Conservation (phyloP, 192 early-diverging fungal genomes). For the Coemansia reversa region DNA sequence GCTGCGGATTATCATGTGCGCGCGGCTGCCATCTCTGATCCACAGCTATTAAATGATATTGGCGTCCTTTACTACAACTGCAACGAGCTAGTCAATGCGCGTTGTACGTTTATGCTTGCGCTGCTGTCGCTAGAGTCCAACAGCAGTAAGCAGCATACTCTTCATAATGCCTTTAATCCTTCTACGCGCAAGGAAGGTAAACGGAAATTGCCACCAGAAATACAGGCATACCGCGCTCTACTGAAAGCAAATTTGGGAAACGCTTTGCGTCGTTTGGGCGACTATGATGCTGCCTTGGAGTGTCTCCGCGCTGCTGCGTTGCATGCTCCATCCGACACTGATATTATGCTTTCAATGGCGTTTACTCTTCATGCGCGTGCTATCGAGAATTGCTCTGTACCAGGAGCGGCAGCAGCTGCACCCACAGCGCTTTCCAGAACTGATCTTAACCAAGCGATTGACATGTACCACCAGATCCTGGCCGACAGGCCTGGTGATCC, state of each 20-base stretch:
- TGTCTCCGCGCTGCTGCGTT: constrained; percentile 21
- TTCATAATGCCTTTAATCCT: constrained; percentile 18
- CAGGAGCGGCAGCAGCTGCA: background rate
- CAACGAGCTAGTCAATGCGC: constrained; percentile 17
- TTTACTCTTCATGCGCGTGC: constrained; percentile 35
- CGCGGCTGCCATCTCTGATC: constrained; percentile 25
- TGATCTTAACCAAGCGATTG: constrained; percentile 42
- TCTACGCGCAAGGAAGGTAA: background rate
- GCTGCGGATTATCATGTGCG: constrained; percentile 1
- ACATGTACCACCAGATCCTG: constrained; percentile 42
- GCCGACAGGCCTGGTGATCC: constrained; percentile 38
- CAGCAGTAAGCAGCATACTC: constrained; percentile 20
- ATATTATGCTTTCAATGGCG: constrained; percentile 33
- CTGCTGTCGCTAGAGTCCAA: constrained; percentile 12
- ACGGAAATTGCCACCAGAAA: constrained; percentile 12
- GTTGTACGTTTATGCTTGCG: constrained; percentile 25
- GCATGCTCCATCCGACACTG: constrained; percentile 29
- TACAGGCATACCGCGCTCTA: constrained; percentile 30
- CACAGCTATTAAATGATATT: constrained; percentile 46
- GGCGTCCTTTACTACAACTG: constrained; percentile 42
- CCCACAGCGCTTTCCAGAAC: background rate
- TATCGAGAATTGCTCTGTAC: constrained; percentile 12
- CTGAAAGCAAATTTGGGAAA: constrained; percentile 43
- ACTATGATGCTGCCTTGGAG: constrained; percentile 16
- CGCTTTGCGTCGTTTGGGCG: constrained; percentile 27